Evolutionary conservation across 2,329 filamentous ascomycete species (phyloP), one percentile per base, ranked within the genome.

Genomic region (Lasiodiplodia hormozganensis): DNA sequence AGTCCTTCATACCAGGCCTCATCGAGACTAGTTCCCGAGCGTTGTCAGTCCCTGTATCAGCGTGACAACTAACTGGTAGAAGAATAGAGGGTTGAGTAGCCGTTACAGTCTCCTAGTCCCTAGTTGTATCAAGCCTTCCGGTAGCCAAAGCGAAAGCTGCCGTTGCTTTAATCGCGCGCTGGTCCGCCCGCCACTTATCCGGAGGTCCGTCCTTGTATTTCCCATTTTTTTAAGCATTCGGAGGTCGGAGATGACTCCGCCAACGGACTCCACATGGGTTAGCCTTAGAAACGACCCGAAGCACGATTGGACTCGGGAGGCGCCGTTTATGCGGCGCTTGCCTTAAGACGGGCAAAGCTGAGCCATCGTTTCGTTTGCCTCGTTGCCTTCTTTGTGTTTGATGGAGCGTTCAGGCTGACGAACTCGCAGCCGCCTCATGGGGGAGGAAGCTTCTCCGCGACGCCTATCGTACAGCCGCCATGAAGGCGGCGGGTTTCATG

Each of bases 251-350:
- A 4, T 14, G 43, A 52, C 14, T 62, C 43, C 58, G 58, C 6
- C 2, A 2, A n/a, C 14, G 16, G n/a, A 11, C 43, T 28, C 28
- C 18, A 25, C 28, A 23, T 23, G 23, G 38, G 23, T 4, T 49
- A 62, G 58, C 58, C 21, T 31, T 51, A 51, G 58, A 28, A 49
- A 36, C 43, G 58, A 43, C 58, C 58, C 58, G 58, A 51, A 25
- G 40, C 58, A 28, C 25, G 56, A 7, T 16, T 12, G 11, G n/a
- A 43, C 21, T 36, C 38, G 47, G 38, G n/a, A 38, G 14, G 57
- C 52, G 25, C 2, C 2, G 31, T 54, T 25, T 12, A 54, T 23
- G 25, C 3, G 2, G 38, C 28, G 31, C 16, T 56, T 40, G 23
- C 34, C 12, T 23, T 7, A 23, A 36, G 23, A n/a, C 6, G 21